These are phyloP conservation scores for Mrakia blollopis DNA, from an alignment of 768 basidiomycete genomes.

Conservation along the genomic window DNA sequence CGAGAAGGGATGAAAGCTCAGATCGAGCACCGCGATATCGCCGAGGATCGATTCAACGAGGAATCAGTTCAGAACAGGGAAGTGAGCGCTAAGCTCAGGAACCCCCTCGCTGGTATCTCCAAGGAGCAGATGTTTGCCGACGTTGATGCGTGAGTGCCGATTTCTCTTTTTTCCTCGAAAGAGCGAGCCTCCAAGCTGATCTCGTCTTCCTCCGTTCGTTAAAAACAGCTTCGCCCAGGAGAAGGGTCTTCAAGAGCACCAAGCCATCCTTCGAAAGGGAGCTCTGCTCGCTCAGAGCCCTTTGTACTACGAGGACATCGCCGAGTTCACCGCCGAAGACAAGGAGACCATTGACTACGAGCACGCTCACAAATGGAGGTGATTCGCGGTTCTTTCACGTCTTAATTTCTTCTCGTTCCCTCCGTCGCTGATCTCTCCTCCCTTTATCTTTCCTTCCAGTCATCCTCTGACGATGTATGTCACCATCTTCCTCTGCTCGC, in stretches of 20 bases:
- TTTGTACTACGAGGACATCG: neutral
- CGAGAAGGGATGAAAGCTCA: no score
- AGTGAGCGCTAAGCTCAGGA: neutral
- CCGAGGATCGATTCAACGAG: no score
- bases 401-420: neutral
- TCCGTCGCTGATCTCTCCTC: neutral
- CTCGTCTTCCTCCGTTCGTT: neutral
- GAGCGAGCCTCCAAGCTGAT: no score
- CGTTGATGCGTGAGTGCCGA: neutral
- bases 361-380: constrained; percentile 18
- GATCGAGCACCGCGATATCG: no score
- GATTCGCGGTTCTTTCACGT: no score
- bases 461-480: constrained; percentile 15
- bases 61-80: no score
- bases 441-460: neutral
- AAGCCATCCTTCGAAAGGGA: constrained; percentile 16
- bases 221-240: neutral
- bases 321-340: constrained; percentile 23
- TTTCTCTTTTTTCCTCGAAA: no score
- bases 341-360: constrained; percentile 4
- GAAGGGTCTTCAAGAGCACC: constrained; percentile 1
- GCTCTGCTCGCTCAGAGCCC: constrained; percentile 32
- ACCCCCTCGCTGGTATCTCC: neutral
- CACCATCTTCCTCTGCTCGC: constrained; percentile 23
- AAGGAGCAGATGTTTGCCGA: constrained; percentile 13